A percentile compares a stretch with the other conserved stretches of the same genome.
These are phyloP conservation scores for Alnus rubra DNA, from an alignment of 306 rosid genomes.

Conservation along the genomic window DNA sequence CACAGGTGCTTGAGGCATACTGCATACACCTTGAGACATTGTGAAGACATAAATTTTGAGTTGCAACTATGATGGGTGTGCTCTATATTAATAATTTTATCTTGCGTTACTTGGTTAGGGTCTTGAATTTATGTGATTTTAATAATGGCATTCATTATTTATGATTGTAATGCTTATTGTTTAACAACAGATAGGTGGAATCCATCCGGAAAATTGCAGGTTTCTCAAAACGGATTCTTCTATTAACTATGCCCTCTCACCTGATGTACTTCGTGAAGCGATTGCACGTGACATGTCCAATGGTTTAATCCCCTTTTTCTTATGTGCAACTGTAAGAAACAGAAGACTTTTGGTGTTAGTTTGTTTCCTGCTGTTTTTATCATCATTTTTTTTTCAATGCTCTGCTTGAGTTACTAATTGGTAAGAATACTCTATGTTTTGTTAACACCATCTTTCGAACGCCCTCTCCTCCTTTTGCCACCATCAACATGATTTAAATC, in stretches of 20 bases:
- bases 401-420: background rate
- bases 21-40: too few species aligned
- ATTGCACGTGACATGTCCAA: constrained; percentile 61
- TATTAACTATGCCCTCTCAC: constrained; percentile 70
- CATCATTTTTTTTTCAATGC: constrained; percentile 7
- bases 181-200: constrained; percentile 73
- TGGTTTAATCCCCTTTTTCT: constrained; percentile 83
- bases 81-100: background rate
- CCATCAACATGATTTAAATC: background rate
- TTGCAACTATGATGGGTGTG: background rate
- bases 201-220: constrained; percentile 84
- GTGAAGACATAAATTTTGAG: background rate
- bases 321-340: constrained; percentile 82
- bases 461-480: background rate
- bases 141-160: background rate
- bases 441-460: background rate
- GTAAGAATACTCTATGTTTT: background rate
- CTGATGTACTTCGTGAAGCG: constrained; percentile 63
- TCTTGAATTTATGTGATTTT: constrained; percentile 1
- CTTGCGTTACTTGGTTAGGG: background rate
- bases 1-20: background rate
- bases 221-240: constrained; percentile 65
- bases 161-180: constrained; percentile 18
- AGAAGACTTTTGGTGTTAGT: constrained; percentile 14
- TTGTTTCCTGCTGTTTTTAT: constrained; percentile 16